Conservation (phyloP, 164 flowering plant genomes). For the Piper betle region DNA sequence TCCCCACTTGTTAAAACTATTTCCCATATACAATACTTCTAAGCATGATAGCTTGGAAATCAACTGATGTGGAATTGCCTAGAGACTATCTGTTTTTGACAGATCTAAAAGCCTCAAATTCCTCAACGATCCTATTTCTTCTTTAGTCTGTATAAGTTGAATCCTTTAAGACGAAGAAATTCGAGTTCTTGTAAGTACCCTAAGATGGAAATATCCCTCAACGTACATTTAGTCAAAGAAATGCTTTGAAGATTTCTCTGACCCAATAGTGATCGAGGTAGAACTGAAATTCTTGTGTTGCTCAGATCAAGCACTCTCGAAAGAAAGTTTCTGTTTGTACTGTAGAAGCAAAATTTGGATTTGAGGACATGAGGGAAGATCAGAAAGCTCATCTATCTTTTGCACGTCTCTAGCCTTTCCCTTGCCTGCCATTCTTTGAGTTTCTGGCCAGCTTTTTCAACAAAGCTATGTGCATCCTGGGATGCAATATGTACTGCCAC, state of each 20-base stretch:
- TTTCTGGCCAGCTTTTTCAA: not conserved
- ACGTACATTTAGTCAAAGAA: not conserved
- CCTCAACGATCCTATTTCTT: constrained; percentile 1
- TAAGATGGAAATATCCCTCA: not conserved
- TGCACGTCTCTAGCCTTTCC: not conserved
- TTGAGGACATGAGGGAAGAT: constrained; percentile 1
- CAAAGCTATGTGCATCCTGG: not conserved
- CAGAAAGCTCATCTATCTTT: constrained; percentile 1
- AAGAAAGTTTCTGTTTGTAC: constrained; percentile 3
- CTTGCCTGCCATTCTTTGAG: constrained; percentile 7
- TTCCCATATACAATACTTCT: constrained; percentile 5
- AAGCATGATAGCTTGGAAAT: constrained; percentile 5
- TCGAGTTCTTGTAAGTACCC: constrained; percentile 4
- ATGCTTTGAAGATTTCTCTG: constrained; percentile 7
- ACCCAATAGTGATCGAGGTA: constrained; percentile 3
- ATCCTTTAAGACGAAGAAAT: not conserved
- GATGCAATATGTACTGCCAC: constrained; percentile 8
- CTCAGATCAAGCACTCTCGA: constrained; percentile 6
- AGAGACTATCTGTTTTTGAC: not conserved
- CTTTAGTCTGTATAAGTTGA: not conserved
- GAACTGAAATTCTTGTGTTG: not conserved
- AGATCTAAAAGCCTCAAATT: constrained; percentile 3
- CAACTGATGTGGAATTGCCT: not conserved
- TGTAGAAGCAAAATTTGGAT: constrained; percentile 3
- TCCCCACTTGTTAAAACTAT: constrained; percentile 5